Evolutionary conservation across 192 early-diverging fungal genomes (phyloP).

Genomic region (Backusella macrospora): DNA sequence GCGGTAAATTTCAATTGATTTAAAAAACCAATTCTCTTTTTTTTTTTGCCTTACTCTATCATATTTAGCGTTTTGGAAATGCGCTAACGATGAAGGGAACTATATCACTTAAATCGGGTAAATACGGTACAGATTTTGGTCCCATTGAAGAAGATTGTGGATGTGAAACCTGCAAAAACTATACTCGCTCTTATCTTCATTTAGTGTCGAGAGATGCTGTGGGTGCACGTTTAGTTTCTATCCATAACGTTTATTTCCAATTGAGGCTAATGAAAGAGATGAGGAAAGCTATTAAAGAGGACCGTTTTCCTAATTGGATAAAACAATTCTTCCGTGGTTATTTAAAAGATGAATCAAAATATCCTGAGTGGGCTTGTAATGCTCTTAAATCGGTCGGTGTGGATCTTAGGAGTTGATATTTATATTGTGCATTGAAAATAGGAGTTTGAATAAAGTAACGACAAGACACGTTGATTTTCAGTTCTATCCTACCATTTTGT

Average conservation of each 20-base stretch:
- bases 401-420: conserved; percentile 45
- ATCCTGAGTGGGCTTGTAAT: conserved; percentile 74
- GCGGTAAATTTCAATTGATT: conserved; percentile 48
- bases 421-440: neutral
- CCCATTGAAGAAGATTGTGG: conserved; percentile 81
- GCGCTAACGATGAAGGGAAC: conserved; percentile 77
- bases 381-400: conserved; percentile 71
- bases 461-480: neutral
- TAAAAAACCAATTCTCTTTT: neutral
- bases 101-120: conserved; percentile 64
- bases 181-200: conserved; percentile 77
- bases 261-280: conserved; percentile 82
- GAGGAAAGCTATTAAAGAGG: conserved; percentile 67
- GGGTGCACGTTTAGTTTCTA: conserved; percentile 77
- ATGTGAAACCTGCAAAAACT: conserved; percentile 74
- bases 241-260: conserved; percentile 87
- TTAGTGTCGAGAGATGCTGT: conserved; percentile 71
- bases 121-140: conserved; percentile 62
- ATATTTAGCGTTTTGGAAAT: conserved; percentile 75
- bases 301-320: conserved; percentile 70
- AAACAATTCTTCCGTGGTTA: conserved; percentile 68
- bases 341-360: conserved; percentile 60
- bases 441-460: conserved; percentile 7
- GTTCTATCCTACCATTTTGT: too few relatives aligned
- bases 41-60: neutral